These are phyloP conservation scores for Escovopsis sp. DNA, from an alignment of 2,329 filamentous ascomycete genomes.

Conservation along the genomic window DNA sequence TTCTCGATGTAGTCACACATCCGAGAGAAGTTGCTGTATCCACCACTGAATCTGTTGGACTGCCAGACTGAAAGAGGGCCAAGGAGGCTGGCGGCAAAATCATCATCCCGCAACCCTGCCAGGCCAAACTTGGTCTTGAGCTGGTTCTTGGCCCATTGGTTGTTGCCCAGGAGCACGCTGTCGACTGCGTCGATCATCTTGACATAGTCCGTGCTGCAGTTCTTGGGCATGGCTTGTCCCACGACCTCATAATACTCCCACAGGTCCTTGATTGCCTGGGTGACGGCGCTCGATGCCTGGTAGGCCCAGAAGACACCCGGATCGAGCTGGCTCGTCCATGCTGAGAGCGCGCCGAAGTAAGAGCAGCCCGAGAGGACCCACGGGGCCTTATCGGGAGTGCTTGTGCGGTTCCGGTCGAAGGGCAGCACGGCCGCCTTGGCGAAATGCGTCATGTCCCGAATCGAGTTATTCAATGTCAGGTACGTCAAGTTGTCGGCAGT, in stretches of 20 bases:
- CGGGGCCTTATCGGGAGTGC: conserved; percentile 49
- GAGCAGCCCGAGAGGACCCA: conserved; percentile 69
- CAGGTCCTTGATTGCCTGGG: conserved; percentile 58
- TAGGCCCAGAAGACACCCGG: conserved; percentile 62
- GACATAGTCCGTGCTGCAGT: conserved; percentile 49
- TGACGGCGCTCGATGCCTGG: conserved; percentile 64
- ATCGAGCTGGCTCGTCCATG: conserved; percentile 57
- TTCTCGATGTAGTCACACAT: conserved; percentile 21
- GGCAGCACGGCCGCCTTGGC: conserved; percentile 54
- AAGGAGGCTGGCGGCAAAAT: conserved; percentile 29
- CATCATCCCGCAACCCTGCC: conserved; percentile 27
- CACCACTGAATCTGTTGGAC: conserved; percentile 17
- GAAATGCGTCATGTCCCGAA: conserved; percentile 67
- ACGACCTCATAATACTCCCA: conserved; percentile 41
- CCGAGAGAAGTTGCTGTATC: conserved; percentile 20
- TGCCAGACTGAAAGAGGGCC: conserved; percentile 20
- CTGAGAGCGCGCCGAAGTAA: conserved; percentile 63
- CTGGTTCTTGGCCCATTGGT: conserved; percentile 17
- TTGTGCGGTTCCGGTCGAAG: conserved; percentile 47
- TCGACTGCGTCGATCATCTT: conserved; percentile 34
- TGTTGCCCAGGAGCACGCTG: conserved; percentile 27
- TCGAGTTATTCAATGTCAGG: conserved; percentile 61
- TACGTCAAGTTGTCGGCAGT: conserved; percentile 55
- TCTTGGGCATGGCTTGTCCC: conserved; percentile 29
- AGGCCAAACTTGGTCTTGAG: conserved; percentile 31